Evolutionary conservation across 2,329 filamentous ascomycete genomes (phyloP), one percentile per base, ranked within the genome.

Genomic region (Venturiaceae sp.): DNA sequence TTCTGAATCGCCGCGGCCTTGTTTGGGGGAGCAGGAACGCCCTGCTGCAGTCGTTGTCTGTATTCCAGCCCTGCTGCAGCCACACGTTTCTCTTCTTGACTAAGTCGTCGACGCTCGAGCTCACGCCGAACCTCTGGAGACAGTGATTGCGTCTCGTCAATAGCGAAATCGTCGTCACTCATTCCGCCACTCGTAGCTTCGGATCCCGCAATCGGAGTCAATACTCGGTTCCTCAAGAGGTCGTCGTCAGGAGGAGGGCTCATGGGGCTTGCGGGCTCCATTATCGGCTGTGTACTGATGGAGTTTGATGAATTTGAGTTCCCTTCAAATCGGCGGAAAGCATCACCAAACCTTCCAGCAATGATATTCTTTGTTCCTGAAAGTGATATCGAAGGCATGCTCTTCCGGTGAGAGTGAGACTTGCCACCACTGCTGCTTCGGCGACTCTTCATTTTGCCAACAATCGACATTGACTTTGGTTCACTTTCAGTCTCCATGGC

Each of bases 61-160:
- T 97, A 96, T 71, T 95, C 92, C 1, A 89, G 91, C 19, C 90
- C 91, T 0, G 92, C 94, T 21, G 86, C 86, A 52, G 90, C 90
- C 1, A 99, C 94, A 3, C 94, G 83, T 66, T 85, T 86, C 72
- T 99, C 94, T 74, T 99, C 94, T 67, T 94, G 86, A 19, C 86
- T 87, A 1, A 96, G 79, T 58, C 86, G 83, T 57, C 85, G 79
- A 21, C 92, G 85, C 72, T 99, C 94, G 16, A 95, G 78, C 69
- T 99, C 94, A 33, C 94, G 86, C 54, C 90, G 85, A 77, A 94
- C 88, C 71, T 97, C 92, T 0, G 92, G 90, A 0, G 90, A 85
- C 67, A 96, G 72, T 56, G 89, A 83, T 61, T 90, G 85, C 1
- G 80, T 80, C 55, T 89, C 84, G 28, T 85, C 82, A 14, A 83